phyloP scores from a whole-genome alignment of 1,139 yeast genomes.

The Casaregolazyma lundiana region DNA sequence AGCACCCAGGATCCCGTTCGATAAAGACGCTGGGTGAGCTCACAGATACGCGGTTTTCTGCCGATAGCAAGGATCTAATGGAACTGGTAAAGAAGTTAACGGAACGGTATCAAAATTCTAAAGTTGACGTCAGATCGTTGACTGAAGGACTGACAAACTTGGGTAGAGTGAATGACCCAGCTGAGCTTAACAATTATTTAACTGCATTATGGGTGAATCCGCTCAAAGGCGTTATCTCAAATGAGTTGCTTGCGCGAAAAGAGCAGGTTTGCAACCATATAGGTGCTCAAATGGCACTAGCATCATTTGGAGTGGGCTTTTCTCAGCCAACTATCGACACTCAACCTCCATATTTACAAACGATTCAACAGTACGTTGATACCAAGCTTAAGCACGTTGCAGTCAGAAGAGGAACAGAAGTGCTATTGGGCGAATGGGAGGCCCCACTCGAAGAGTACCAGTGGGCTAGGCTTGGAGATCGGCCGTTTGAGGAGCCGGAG shows the following conservation, averaged over 20 bases:
- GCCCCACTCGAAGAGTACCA: constrained; percentile 16
- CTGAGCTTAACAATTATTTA: constrained; percentile 17
- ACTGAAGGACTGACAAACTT: constrained; percentile 13
- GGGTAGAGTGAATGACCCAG: constrained; percentile 14
- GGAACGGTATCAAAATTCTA: constrained; percentile 35
- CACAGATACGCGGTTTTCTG: constrained; percentile 20
- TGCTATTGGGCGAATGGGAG: constrained; percentile 22
- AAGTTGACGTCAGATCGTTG: constrained; percentile 23
- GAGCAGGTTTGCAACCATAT: constrained; percentile 15
- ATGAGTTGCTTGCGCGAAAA: constrained; percentile 12
- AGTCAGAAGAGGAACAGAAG: constrained; percentile 10
- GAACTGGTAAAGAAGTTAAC: constrained; percentile 48
- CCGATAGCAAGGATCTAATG: constrained; percentile 43
- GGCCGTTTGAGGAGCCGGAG: neutral
- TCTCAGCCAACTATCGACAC: constrained; percentile 5
- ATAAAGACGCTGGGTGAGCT: constrained; percentile 17
- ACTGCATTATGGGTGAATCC: constrained; percentile 21
- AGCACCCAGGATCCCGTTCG: constrained; percentile 8
- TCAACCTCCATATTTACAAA: neutral
- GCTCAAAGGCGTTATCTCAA: constrained; percentile 7
- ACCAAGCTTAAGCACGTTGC: neutral
- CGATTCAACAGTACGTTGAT: constrained; percentile 1
- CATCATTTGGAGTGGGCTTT: constrained; percentile 19
- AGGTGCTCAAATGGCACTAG: constrained; percentile 17
- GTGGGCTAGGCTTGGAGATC: constrained; percentile 19